Evolutionary conservation across 164 flowering plant species (phyloP).

Genomic region (Annona squamosa): DNA sequence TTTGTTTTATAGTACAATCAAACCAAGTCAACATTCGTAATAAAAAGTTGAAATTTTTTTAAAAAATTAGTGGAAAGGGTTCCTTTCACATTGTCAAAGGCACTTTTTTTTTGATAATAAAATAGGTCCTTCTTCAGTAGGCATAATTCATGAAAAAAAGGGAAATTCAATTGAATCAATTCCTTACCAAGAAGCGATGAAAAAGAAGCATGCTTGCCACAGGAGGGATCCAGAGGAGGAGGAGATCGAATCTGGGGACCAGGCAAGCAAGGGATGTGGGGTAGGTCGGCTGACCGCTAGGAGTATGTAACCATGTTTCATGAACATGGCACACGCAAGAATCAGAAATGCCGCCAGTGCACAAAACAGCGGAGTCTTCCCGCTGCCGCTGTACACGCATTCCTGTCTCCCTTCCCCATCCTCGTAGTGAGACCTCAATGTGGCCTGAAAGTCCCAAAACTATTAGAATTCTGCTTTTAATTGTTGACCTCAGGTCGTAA

Average conservation of each 20-base stretch:
- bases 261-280: conserved; percentile 31
- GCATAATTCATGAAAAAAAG: too few relatives aligned
- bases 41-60: too few relatives aligned
- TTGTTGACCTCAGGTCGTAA: background rate
- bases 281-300: conserved; percentile 48
- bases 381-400: conserved; percentile 65
- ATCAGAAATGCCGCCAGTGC: conserved; percentile 51
- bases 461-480: background rate
- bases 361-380: conserved; percentile 57
- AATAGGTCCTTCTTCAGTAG: too few relatives aligned
- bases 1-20: too few relatives aligned
- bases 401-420: conserved; percentile 22
- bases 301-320: conserved; percentile 55
- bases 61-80: too few relatives aligned
- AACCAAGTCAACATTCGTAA: too few relatives aligned
- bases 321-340: conserved; percentile 56
- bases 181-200: conserved; percentile 56
- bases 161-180: too few relatives aligned
- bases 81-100: too few relatives aligned
- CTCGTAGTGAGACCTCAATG: conserved; percentile 31
- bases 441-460: conserved; percentile 27
- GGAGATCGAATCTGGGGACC: conserved; percentile 34
- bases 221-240: conserved; percentile 28
- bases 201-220: conserved; percentile 68
- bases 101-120: too few relatives aligned